These are phyloP conservation scores for Xylaria sp. DNA, from an alignment of 2,329 filamentous ascomycete species.

Conservation along the genomic window DNA sequence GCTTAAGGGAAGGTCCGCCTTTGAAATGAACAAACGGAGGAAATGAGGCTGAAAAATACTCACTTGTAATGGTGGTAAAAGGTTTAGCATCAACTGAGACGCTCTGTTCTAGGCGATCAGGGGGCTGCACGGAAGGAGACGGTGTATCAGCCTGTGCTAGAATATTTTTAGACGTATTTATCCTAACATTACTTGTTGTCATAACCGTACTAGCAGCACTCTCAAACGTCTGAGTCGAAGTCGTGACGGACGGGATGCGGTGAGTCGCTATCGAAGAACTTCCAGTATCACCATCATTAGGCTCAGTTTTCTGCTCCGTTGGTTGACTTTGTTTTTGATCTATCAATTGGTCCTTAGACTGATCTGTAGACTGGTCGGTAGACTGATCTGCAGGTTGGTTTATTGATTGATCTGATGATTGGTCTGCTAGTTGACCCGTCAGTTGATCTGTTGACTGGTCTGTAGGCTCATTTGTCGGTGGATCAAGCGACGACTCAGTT, in stretches of 20 bases:
- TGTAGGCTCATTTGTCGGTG: neutral
- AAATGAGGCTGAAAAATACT: neutral
- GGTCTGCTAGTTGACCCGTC: neutral
- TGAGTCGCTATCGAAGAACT: neutral
- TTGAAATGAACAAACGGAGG: neutral
- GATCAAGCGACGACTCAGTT: neutral
- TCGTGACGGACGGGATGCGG: neutral
- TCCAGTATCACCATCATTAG: neutral
- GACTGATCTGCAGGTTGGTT: neutral
- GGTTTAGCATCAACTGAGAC: neutral
- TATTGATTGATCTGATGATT: neutral
- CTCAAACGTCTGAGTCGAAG: neutral
- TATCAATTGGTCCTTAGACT: neutral
- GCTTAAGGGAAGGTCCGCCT: neutral
- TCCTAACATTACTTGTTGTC: neutral
- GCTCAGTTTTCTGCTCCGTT: neutral
- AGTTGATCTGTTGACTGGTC: neutral
- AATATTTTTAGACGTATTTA: neutral
- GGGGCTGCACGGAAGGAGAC: slow-evolving; percentile 1
- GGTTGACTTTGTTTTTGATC: neutral
- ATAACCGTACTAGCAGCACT: neutral
- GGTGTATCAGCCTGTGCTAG: neutral
- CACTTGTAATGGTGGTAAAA: slow-evolving; percentile 29
- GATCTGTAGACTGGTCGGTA: no score
- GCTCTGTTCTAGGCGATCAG: neutral